Evolutionary conservation across 169 alveolate genomes (phyloP).

Genomic region (Hammondia hammondi): DNA sequence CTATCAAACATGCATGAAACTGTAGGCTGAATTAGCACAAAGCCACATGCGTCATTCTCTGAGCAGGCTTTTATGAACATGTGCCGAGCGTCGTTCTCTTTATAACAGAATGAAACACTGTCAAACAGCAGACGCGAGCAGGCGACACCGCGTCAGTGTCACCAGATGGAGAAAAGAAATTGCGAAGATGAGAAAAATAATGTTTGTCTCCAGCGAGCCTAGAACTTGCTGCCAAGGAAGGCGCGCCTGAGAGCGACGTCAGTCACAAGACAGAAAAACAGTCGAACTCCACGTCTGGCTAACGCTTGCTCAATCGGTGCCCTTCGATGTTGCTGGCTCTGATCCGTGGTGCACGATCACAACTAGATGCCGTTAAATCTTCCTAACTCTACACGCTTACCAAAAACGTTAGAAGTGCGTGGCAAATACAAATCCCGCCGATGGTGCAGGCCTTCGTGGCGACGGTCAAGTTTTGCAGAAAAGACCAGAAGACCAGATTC

Average conservation of each 20-base stretch:
- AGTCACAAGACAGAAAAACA: neutral
- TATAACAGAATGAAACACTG: neutral
- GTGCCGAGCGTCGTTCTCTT: neutral
- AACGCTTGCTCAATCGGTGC: neutral
- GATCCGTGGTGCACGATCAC: neutral
- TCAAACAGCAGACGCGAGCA: neutral
- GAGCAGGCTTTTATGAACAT: neutral
- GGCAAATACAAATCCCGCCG: neutral
- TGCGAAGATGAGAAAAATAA: neutral
- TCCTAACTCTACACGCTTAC: neutral
- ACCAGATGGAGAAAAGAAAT: neutral
- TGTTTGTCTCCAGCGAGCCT: neutral
- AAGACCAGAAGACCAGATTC: neutral
- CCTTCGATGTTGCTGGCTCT: neutral
- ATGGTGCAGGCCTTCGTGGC: neutral
- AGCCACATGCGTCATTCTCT: too few species aligned
- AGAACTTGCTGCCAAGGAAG: neutral
- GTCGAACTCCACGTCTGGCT: neutral
- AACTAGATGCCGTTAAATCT: neutral
- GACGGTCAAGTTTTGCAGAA: neutral
- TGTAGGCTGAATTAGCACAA: too few species aligned
- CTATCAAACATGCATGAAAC: too few species aligned
- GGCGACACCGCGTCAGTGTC: neutral
- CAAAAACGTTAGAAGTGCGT: neutral
- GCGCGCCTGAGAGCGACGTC: neutral